Evolutionary conservation across 345 rosid species (phyloP).

Genomic region (Xanthoceras sorbifolium): DNA sequence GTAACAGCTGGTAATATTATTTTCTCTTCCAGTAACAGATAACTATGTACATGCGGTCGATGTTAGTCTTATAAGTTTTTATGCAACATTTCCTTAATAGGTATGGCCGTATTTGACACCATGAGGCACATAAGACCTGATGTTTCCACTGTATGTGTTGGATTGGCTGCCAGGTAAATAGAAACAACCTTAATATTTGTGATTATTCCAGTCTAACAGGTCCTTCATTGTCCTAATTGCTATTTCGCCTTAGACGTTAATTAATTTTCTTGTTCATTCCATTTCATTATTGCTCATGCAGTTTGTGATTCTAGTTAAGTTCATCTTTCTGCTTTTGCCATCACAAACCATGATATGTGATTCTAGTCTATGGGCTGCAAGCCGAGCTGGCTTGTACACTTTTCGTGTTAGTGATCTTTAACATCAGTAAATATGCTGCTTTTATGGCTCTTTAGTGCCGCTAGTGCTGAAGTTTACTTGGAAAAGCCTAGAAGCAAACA

Average conservation of each 20-base stretch:
- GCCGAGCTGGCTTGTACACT: neutral
- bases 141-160: constrained; percentile 50
- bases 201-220: neutral
- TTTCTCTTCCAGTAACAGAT: neutral
- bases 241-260: too few species aligned
- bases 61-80: neutral
- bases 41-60: neutral
- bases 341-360: neutral
- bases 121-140: constrained; percentile 47
- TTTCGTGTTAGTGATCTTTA: neutral
- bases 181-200: neutral
- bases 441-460: neutral
- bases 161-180: constrained; percentile 45
- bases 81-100: constrained; percentile 15
- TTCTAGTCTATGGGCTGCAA: neutral
- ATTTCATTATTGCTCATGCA: too few species aligned
- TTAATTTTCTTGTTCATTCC: too few species aligned
- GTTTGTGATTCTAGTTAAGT: too few species aligned
- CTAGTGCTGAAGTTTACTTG: neutral
- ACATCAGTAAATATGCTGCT: neutral
- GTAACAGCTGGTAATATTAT: constrained; percentile 44
- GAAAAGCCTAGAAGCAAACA: neutral
- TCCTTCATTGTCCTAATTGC: neutral
- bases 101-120: constrained; percentile 49
- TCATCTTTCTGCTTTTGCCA: too few species aligned